phyloP scores from a whole-genome alignment of 2,329 filamentous ascomycete genomes.

The Phaeoacremonium minimum region DNA sequence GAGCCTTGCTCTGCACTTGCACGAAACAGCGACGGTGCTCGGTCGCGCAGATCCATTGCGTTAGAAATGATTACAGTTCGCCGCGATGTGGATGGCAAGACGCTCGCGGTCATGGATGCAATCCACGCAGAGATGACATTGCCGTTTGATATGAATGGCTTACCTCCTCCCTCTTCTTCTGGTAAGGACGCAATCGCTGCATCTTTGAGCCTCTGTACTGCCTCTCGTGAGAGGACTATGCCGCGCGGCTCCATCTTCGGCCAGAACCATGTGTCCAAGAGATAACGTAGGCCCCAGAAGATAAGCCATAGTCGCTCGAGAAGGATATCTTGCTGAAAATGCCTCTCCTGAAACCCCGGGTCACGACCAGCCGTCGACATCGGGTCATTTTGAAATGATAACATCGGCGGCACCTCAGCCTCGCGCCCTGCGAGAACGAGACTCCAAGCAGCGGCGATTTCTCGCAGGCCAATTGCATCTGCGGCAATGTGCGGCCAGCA shows the following conservation, averaged over 20 bases:
- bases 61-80: neutral
- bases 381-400: slow-evolving; percentile 22
- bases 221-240: neutral
- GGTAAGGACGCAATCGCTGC: neutral
- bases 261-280: neutral
- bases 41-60: neutral
- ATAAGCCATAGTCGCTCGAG: neutral
- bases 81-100: neutral
- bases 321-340: neutral
- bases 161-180: neutral
- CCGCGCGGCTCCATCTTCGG: neutral
- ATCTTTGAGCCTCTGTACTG: neutral
- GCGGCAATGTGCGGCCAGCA: slow-evolving; percentile 35
- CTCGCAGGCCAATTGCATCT: slow-evolving; percentile 33
- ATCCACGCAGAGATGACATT: neutral
- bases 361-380: slow-evolving; percentile 18
- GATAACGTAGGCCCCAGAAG: neutral
- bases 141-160: neutral
- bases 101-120: neutral
- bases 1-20: neutral
- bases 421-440: slow-evolving; percentile 29
- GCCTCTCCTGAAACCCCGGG: slow-evolving; percentile 4
- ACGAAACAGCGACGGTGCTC: neutral
- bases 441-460: slow-evolving; percentile 34
- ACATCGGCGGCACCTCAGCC: slow-evolving; percentile 23